Evolutionary conservation across 768 basidiomycete genomes (phyloP), one percentile per base, ranked within the genome.

Genomic region (Kwoniella heveanensis): DNA sequence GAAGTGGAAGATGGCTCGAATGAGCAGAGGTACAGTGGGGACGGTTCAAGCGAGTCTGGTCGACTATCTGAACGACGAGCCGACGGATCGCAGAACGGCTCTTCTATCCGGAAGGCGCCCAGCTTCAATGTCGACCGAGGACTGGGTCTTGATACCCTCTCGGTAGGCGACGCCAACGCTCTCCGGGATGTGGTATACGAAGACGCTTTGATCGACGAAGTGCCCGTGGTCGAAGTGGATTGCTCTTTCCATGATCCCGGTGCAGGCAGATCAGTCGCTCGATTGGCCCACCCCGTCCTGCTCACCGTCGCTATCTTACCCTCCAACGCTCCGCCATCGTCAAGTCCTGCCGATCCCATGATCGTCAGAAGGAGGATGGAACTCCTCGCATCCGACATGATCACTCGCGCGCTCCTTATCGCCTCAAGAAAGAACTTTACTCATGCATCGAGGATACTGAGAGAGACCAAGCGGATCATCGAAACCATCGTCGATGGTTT

Each of bases 281-380:
- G 94, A 12, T 86, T 99, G 7, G 90, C 91, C 0, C 89, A 93
- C 79, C 96, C 96, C 0, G 89, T 94, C 39, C 83, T 99, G n/a
- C 86, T 99, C 64, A 96, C 93, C 0, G 86, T 97, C 71, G 97
- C 94, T 0, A 84, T 98, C 53, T 82, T 93, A 12, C 94, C 93
- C 77, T 70, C 67, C 49, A 73, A 67, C 30, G 81, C 64, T 82
- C 66, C 81, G 81, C 54, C 68, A 1, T 50, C 64, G 0, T 27
- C 47, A 5, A 37, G 53, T 5, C 59, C 60, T 6, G 60, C 69
- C 7, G 67, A 72, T 37, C 88, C 92, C 0, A 87, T 89, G 55
- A 93, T 99, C 71, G 90, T 95, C 26, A 87, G 96, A 26, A 85
- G 96, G 39, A 83, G 95, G 24, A 96, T 98, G 92, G 96, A 99